Conservation (phyloP, 2,329 filamentous ascomycete species). For the Xylariaceae sp. region DNA sequence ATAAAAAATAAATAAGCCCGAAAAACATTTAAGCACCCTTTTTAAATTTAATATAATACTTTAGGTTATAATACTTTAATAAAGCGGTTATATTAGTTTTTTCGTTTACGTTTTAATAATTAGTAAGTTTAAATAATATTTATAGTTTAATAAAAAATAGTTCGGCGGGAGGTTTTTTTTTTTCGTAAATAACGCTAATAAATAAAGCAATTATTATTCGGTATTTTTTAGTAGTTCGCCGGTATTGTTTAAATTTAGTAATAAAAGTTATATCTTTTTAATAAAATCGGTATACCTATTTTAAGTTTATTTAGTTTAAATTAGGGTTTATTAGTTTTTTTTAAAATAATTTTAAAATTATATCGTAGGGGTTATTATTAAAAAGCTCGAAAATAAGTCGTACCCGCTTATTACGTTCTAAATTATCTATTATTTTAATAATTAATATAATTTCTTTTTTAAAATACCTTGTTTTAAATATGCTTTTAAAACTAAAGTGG, state of each 20-base stretch:
- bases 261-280: too few relatives aligned
- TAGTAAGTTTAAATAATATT: background rate
- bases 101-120: background rate
- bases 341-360: background rate
- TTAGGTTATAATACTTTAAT: background rate
- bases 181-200: too few relatives aligned
- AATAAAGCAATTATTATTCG: too few relatives aligned
- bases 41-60: background rate
- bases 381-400: background rate
- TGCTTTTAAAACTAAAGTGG: background rate
- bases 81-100: too few relatives aligned
- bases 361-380: background rate
- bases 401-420: background rate
- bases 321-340: background rate
- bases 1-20: background rate
- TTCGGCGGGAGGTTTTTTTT: too few relatives aligned
- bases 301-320: background rate
- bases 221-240: too few relatives aligned
- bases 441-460: too few relatives aligned
- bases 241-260: too few relatives aligned
- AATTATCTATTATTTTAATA: background rate
- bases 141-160: too few relatives aligned
- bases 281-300: too few relatives aligned
- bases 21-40: background rate
- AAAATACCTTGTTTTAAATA: background rate